Evolutionary conservation across 768 basidiomycete genomes (phyloP).

Genomic region (Naganishia friedmannii): DNA sequence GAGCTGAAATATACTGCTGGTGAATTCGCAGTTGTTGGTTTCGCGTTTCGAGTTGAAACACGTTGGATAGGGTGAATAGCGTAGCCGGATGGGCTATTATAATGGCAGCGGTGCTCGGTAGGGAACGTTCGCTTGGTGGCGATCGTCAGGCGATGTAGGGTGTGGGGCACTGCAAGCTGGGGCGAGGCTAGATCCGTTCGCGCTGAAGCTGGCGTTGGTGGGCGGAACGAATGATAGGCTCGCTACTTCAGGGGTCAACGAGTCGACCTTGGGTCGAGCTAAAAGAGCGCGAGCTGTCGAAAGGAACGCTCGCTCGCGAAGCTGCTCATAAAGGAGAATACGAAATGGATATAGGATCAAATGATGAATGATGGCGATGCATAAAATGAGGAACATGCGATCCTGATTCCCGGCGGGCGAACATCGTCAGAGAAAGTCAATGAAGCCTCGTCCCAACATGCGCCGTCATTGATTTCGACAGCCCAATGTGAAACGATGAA

Average conservation of each 20-base stretch:
- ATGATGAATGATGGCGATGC: background rate
- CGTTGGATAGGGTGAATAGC: background rate
- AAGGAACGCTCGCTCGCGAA: no score
- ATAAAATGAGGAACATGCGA: background rate
- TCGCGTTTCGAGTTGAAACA: conserved; percentile 7
- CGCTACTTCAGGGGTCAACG: background rate
- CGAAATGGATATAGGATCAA: background rate
- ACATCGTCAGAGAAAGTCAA: background rate
- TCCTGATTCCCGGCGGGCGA: background rate
- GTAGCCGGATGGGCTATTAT: background rate
- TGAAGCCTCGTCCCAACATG: background rate
- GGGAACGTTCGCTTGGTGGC: background rate
- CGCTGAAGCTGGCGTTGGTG: background rate
- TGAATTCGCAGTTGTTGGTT: background rate
- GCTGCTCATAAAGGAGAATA: background rate
- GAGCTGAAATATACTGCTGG: background rate
- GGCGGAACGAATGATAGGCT: background rate
- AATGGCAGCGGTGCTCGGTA: background rate
- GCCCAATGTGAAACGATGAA: background rate
- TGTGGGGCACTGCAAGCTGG: background rate
- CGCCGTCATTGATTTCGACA: background rate
- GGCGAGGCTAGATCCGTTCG: background rate
- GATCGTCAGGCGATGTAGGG: background rate
- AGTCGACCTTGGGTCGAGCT: background rate
- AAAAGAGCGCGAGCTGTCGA: no score